Percentiles rank a stretch among this genome's conserved stretches.
Conservation (phyloP, 2,329 filamentous ascomycete genomes). For the Talaromyces rugulosus region DNA sequence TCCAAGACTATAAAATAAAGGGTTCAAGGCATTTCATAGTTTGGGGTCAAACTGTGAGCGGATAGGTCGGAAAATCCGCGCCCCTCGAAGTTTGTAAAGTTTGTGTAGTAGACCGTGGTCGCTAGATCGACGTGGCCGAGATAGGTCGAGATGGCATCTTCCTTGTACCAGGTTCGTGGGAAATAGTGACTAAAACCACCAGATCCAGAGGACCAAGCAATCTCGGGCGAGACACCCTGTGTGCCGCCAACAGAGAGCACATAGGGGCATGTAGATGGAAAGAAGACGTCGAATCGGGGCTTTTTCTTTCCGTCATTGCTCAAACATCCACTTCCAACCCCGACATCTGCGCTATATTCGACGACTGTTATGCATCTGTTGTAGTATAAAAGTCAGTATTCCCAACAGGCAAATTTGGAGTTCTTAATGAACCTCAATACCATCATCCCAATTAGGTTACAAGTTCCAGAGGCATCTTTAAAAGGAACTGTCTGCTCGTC, state of each 20-base stretch:
- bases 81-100: slow-evolving; percentile 29
- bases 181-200: slow-evolving; percentile 39
- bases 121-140: slow-evolving; percentile 26
- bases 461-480: slow-evolving; percentile 35
- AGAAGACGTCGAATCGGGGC: slow-evolving; percentile 40
- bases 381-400: slow-evolving; percentile 12
- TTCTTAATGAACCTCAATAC: slow-evolving; percentile 43
- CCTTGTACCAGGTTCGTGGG: slow-evolving; percentile 31
- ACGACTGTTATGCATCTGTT: slow-evolving; percentile 23
- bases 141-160: slow-evolving; percentile 26
- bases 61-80: slow-evolving; percentile 41
- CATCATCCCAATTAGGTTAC: slow-evolving; percentile 46
- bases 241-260: slow-evolving; percentile 43
- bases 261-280: slow-evolving; percentile 36
- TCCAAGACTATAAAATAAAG: slow-evolving; percentile 51
- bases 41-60: slow-evolving; percentile 23
- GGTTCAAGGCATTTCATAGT: slow-evolving; percentile 46
- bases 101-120: slow-evolving; percentile 21
- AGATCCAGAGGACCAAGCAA: slow-evolving; percentile 37
- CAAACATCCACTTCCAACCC: slow-evolving; percentile 33
- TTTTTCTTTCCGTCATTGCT: slow-evolving; percentile 32
- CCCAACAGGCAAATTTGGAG: slow-evolving; percentile 24
- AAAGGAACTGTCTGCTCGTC: slow-evolving; percentile 37
- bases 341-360: slow-evolving; percentile 25
- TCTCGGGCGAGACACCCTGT: slow-evolving; percentile 30